Evolutionary conservation across 2,329 filamentous ascomycete species (phyloP).

Genomic region (Bipolaris oryzae): DNA sequence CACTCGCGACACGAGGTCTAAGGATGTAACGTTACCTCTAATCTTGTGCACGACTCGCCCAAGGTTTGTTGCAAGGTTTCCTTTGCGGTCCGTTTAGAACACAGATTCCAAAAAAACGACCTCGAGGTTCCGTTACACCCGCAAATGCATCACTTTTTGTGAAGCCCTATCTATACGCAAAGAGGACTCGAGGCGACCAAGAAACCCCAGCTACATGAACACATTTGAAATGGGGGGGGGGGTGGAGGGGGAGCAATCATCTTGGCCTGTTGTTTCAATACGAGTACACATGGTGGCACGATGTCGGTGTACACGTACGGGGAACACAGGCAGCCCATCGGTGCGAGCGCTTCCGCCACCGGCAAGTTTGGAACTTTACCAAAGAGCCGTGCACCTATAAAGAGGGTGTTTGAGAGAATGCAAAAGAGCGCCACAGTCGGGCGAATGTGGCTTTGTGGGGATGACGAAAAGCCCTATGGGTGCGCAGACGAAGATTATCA

Average conservation of each 20-base stretch:
- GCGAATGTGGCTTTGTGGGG: conserved; percentile 4
- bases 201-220: conserved; percentile 3
- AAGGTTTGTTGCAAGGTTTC: conserved; percentile 3
- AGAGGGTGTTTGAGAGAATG: conserved; percentile 1
- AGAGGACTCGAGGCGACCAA: conserved; percentile 10
- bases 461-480: not conserved
- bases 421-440: conserved; percentile 17
- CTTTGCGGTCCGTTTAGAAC: not conserved
- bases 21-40: conserved; percentile 10
- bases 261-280: conserved; percentile 13
- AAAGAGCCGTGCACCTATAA: conserved; percentile 9
- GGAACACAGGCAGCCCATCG: conserved; percentile 6
- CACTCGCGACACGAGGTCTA: not conserved
- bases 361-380: conserved; percentile 12
- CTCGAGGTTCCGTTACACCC: conserved; percentile 15
- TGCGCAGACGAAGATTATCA: not conserved
- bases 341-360: conserved; percentile 17
- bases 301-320: conserved; percentile 5
- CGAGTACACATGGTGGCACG: conserved; percentile 6
- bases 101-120: conserved; percentile 9
- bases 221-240: not conserved
- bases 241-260: not conserved
- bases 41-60: conserved; percentile 7
- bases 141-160: conserved; percentile 5
- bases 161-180: conserved; percentile 4